Percentiles rank a stretch among this genome's conserved stretches.
These are phyloP conservation scores for Pichia cabralensis DNA, from an alignment of 805 yeast genomes.

Conservation along the genomic window DNA sequence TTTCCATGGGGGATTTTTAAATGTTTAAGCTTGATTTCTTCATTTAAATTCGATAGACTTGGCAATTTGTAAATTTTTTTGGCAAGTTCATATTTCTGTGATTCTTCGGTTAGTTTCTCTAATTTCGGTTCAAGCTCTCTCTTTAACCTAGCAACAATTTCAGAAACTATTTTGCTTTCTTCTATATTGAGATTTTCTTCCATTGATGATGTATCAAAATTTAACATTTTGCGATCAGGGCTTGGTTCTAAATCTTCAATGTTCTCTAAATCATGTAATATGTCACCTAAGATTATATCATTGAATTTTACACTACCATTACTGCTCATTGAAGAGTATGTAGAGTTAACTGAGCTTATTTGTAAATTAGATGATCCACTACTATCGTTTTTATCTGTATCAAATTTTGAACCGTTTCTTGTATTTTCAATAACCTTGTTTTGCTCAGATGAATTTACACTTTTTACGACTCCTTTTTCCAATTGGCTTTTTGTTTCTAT, in stretches of 20 bases:
- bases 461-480: too few relatives aligned
- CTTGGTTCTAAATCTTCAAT: background rate
- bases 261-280: background rate
- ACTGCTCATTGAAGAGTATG: constrained; percentile 1
- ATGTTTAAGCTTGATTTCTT: constrained; percentile 5
- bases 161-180: constrained; percentile 5
- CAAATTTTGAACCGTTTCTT: too few relatives aligned
- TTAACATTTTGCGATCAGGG: background rate
- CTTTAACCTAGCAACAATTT: constrained; percentile 11
- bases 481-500: too few relatives aligned
- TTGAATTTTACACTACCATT: constrained; percentile 1
- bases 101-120: constrained; percentile 10
- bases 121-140: constrained; percentile 18
- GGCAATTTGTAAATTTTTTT: constrained; percentile 20
- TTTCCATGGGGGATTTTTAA: constrained; percentile 4
- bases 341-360: too few relatives aligned
- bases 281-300: constrained; percentile 4
- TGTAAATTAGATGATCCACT: too few relatives aligned
- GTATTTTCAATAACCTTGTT: too few relatives aligned
- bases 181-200: background rate
- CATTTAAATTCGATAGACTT: constrained; percentile 17
- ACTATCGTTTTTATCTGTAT: too few relatives aligned
- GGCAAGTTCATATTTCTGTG: constrained; percentile 18
- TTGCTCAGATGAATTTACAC: too few relatives aligned
- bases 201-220: too few relatives aligned